These are phyloP conservation scores for Picea abies DNA, from an alignment of 83 land plant species.

Conservation along the genomic window DNA sequence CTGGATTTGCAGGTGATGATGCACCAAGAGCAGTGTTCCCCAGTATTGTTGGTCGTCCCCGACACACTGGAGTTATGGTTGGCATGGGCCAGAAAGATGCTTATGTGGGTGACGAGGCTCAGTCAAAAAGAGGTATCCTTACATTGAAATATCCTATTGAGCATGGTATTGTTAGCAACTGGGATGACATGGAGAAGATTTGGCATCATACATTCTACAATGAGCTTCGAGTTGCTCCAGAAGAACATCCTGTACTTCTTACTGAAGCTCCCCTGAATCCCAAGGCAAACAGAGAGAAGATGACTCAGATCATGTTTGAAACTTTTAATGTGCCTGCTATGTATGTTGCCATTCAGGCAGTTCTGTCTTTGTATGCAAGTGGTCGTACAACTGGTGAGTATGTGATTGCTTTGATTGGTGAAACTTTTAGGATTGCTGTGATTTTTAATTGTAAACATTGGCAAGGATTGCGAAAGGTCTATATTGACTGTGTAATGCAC, in stretches of 20 bases:
- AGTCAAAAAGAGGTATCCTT: slow-evolving; percentile 29
- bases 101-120: slow-evolving; percentile 63
- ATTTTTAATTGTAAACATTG: background rate
- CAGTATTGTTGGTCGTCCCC: slow-evolving; percentile 58
- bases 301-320: too few species aligned
- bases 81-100: slow-evolving; percentile 73
- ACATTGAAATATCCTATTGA: too few species aligned
- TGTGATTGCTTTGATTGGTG: slow-evolving; percentile 4
- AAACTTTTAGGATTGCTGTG: background rate
- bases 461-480: background rate
- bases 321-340: too few species aligned
- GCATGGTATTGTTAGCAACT: too few species aligned
- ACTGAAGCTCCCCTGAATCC: too few species aligned
- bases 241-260: too few species aligned
- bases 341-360: too few species aligned
- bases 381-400: slow-evolving; percentile 35
- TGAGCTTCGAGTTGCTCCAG: too few species aligned
- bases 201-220: too few species aligned
- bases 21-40: slow-evolving; percentile 66
- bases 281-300: too few species aligned
- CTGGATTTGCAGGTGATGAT: slow-evolving; percentile 68
- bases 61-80: slow-evolving; percentile 67
- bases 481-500: background rate
- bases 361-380: too few species aligned
- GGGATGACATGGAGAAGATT: too few species aligned